Percentiles rank a stretch among this genome's conserved stretches.
These are phyloP conservation scores for Phaeosphaeriaceae sp. DNA, from an alignment of 2,329 filamentous ascomycete species.

Conservation along the genomic window DNA sequence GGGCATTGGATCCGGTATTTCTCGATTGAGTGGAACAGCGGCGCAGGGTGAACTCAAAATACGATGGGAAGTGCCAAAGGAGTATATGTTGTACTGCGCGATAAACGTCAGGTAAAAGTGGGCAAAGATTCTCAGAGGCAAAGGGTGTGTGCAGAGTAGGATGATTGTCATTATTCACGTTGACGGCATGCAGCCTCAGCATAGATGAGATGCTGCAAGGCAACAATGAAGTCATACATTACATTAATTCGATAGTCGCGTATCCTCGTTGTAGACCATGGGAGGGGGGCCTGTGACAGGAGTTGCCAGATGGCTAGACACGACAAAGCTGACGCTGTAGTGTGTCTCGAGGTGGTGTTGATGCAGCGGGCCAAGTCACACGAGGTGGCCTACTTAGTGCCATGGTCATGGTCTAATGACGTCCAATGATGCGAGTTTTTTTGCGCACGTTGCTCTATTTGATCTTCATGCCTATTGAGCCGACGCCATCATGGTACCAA, in stretches of 20 bases:
- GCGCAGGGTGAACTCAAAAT: conserved; percentile 23
- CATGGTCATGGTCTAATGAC: conserved; percentile 16
- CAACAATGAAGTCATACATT: conserved; percentile 7
- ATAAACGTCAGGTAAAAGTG: not conserved
- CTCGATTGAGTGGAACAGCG: conserved; percentile 16
- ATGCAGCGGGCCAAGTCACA: conserved; percentile 9
- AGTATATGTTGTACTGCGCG: conserved; percentile 12
- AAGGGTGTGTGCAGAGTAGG: too few species aligned
- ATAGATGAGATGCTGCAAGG: conserved; percentile 5
- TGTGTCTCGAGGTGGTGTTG: not conserved
- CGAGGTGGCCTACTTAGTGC: conserved; percentile 2
- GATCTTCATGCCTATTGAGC: conserved; percentile 11
- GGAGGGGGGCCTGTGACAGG: not conserved
- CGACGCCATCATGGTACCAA: conserved; percentile 30
- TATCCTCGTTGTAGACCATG: not conserved
- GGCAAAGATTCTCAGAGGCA: not conserved
- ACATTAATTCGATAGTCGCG: not conserved
- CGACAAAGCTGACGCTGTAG: not conserved
- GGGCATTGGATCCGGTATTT: conserved; percentile 22
- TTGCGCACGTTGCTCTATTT: conserved; percentile 27
- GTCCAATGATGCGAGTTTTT: conserved; percentile 29
- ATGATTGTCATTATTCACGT: not conserved
- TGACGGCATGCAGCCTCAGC: conserved; percentile 8
- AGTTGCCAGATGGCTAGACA: not conserved
- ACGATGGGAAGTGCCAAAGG: conserved; percentile 20